Percentiles rank a stretch among this genome's conserved stretches.
Evolutionary conservation across 306 rosid species (phyloP).

Genomic region (Potentilla sterilis): DNA sequence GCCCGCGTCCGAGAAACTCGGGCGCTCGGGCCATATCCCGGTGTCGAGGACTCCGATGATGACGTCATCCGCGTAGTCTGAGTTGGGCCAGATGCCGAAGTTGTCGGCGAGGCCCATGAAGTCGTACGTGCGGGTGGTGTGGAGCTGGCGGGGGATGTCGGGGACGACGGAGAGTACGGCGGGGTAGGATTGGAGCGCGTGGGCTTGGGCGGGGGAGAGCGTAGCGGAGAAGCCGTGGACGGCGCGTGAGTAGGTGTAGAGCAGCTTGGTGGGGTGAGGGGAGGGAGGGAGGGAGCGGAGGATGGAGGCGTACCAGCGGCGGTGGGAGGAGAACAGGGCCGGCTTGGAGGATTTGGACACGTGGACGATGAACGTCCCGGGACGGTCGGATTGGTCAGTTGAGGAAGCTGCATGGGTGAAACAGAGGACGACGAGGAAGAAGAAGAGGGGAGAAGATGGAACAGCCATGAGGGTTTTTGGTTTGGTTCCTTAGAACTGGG

Average conservation of each 20-base stretch:
- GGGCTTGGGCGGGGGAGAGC: constrained; percentile 49
- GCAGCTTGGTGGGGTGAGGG: constrained; percentile 46
- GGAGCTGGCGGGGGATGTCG: constrained; percentile 63
- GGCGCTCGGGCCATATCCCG: constrained; percentile 80
- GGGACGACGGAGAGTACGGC: constrained; percentile 57
- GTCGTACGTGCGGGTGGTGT: constrained; percentile 68
- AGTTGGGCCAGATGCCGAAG: constrained; percentile 59
- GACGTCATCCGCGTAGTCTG: constrained; percentile 61
- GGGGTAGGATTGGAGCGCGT: constrained; percentile 32
- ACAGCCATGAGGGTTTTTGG: constrained; percentile 9
- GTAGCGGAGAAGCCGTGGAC: constrained; percentile 68
- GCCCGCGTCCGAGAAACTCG: constrained; percentile 51
- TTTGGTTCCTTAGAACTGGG: constrained; percentile 3
- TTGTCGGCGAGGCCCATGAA: constrained; percentile 61
- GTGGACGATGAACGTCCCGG: constrained; percentile 70
- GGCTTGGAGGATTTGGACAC: constrained; percentile 59
- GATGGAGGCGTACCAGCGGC: constrained; percentile 65
- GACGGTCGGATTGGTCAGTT: constrained; percentile 23
- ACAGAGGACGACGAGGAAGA: constrained; percentile 23
- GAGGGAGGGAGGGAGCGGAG: constrained; percentile 65
- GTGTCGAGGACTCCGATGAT: constrained; percentile 72
- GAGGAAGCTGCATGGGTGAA: constrained; percentile 18
- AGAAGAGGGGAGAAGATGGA: neutral
- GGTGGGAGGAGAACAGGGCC: constrained; percentile 48
- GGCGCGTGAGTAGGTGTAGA: constrained; percentile 61